Conservation (phyloP, 2,329 filamentous ascomycete species). For the Pyricularia sp. region DNA sequence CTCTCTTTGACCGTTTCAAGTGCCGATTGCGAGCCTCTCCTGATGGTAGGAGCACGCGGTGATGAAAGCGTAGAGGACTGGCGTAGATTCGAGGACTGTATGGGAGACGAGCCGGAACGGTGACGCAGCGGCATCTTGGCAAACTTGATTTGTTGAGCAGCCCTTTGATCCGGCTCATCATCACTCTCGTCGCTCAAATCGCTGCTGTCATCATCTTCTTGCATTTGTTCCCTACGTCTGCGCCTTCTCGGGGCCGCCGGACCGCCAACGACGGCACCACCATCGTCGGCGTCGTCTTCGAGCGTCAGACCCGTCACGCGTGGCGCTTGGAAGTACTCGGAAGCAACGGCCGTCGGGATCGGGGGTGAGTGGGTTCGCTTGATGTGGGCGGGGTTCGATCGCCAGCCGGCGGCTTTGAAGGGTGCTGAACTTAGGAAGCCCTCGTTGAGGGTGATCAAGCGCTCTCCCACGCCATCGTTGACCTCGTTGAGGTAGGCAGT, state of each 20-base stretch:
- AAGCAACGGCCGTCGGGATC: conserved; percentile 69
- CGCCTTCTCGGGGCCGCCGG: conserved; percentile 51
- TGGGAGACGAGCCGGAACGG: conserved; percentile 79
- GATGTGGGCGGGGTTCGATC: conserved; percentile 57
- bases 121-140: conserved; percentile 84
- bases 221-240: conserved; percentile 57
- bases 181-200: conserved; percentile 77
- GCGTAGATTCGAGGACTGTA: conserved; percentile 50
- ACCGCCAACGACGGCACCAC: conserved; percentile 53
- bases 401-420: conserved; percentile 76
- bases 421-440: conserved; percentile 65
- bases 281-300: conserved; percentile 59
- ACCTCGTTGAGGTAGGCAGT: conserved; percentile 69
- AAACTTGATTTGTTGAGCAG: conserved; percentile 87
- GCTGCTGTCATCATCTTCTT: conserved; percentile 77
- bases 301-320: conserved; percentile 50
- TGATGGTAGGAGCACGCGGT: conserved; percentile 29
- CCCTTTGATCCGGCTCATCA: conserved; percentile 58
- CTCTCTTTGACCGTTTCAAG: conserved; percentile 58
- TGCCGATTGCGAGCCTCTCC: conserved; percentile 59
- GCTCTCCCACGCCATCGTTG: conserved; percentile 73
- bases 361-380: conserved; percentile 78
- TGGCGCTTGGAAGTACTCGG: conserved; percentile 70
- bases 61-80: conserved; percentile 36
- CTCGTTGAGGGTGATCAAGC: conserved; percentile 70